Evolutionary conservation across 164 flowering plant genomes (phyloP).

Genomic region (Taxillus chinensis): DNA sequence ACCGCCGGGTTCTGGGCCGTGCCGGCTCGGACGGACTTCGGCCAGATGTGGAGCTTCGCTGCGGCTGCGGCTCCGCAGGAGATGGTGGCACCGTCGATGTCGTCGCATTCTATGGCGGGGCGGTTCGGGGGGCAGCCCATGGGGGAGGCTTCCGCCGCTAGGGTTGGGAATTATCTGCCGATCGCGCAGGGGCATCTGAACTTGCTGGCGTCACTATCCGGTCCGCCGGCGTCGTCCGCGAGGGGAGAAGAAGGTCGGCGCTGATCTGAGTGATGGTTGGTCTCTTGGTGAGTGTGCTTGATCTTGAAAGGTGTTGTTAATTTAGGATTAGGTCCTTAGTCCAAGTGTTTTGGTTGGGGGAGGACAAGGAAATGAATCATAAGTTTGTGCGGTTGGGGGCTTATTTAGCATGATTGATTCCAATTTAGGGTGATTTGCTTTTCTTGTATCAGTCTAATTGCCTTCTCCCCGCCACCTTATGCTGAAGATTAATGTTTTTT

Average conservation of each 20-base stretch:
- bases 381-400: not conserved
- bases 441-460: not conserved
- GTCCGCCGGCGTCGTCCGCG: conserved; percentile 30
- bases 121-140: conserved; percentile 28
- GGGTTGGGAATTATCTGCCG: conserved; percentile 64
- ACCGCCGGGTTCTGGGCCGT: conserved; percentile 68
- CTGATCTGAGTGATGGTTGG: conserved; percentile 15
- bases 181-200: conserved; percentile 59
- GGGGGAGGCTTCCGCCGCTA: conserved; percentile 70
- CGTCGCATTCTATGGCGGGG: conserved; percentile 18
- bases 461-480: not conserved
- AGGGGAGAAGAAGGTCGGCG: conserved; percentile 57
- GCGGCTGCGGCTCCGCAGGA: conserved; percentile 40
- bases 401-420: conserved; percentile 6
- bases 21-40: conserved; percentile 68
- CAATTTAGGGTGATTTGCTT: conserved; percentile 8
- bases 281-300: conserved; percentile 11
- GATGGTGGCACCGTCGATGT: conserved; percentile 32
- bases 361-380: not conserved
- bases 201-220: conserved; percentile 61
- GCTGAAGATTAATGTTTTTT: conserved; percentile 12
- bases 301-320: conserved; percentile 9
- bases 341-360: not conserved
- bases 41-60: conserved; percentile 85
- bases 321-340: conserved; percentile 15